Evolutionary conservation across 2,329 filamentous ascomycete species (phyloP).

Genomic region (Colletotrichum sp.): DNA sequence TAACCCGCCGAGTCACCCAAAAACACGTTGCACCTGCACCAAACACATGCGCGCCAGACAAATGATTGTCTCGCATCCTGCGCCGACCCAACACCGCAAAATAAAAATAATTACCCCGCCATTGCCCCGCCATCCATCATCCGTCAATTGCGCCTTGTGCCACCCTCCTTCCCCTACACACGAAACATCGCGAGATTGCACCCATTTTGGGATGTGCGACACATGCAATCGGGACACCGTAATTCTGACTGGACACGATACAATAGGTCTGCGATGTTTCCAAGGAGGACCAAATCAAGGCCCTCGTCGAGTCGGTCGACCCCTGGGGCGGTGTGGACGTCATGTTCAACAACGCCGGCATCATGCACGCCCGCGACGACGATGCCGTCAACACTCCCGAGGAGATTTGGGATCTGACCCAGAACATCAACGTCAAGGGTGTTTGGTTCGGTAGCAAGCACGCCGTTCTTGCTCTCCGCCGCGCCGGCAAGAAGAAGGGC

Average conservation of each 20-base stretch:
- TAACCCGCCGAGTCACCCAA: not conserved
- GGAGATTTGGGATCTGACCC: conserved; percentile 92
- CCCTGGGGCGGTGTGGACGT: conserved; percentile 87
- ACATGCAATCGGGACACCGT: not conserved
- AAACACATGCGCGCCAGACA: not conserved
- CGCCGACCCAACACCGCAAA: not conserved
- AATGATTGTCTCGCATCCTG: not conserved
- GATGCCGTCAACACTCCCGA: conserved; percentile 86
- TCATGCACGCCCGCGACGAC: conserved; percentile 87
- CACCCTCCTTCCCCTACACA: not conserved
- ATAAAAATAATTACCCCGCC: conserved; percentile 10
- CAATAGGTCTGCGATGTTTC: conserved; percentile 71
- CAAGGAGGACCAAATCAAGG: conserved; percentile 80
- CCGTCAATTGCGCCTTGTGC: not conserved
- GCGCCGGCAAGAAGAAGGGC: conserved; percentile 77
- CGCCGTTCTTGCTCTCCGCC: conserved; percentile 80
- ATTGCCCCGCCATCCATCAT: conserved; percentile 4
- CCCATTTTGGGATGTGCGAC: not conserved
- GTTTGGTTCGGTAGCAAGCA: conserved; percentile 98
- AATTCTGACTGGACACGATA: not conserved
- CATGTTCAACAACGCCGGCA: conserved; percentile 97
- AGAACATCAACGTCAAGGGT: conserved; percentile 95
- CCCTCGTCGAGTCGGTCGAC: conserved; percentile 77
- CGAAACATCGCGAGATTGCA: not conserved
- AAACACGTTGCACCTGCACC: conserved; percentile 26